Evolutionary conservation across 305 asterid genomes (phyloP).

Genomic region (Solanum hybrid): DNA sequence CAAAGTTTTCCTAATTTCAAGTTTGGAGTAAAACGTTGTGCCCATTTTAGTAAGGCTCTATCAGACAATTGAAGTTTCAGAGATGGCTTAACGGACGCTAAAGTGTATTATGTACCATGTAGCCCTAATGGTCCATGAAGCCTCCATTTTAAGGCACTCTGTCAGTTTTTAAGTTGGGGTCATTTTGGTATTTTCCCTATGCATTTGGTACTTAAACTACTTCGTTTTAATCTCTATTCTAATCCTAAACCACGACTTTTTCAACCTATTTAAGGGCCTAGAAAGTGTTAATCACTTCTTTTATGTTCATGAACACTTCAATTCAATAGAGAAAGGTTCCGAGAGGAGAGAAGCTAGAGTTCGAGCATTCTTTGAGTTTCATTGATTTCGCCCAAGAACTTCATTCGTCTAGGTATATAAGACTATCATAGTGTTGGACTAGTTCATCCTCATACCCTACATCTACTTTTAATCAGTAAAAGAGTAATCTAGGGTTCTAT

Average conservation of each 20-base stretch:
- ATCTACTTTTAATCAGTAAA: not conserved
- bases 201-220: no score
- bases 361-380: not conserved
- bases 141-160: not conserved
- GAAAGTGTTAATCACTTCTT: not conserved
- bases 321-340: not conserved
- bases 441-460: not conserved
- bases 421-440: not conserved
- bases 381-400: not conserved
- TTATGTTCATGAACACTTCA: not conserved
- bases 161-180: not conserved
- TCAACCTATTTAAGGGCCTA: not conserved
- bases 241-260: not conserved
- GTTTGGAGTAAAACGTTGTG: not conserved
- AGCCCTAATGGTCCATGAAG: not conserved
- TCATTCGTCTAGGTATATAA: not conserved
- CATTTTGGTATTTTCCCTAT: not conserved
- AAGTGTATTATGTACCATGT: not conserved
- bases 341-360: not conserved
- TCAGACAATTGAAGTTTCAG: not conserved
- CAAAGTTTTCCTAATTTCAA: not conserved
- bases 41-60: not conserved
- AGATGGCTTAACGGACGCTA: not conserved
- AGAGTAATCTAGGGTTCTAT: not conserved
- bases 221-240: no score